These are phyloP conservation scores for Yamagishiella unicocca DNA, from an alignment of 139 green algal species.

Conservation along the genomic window DNA sequence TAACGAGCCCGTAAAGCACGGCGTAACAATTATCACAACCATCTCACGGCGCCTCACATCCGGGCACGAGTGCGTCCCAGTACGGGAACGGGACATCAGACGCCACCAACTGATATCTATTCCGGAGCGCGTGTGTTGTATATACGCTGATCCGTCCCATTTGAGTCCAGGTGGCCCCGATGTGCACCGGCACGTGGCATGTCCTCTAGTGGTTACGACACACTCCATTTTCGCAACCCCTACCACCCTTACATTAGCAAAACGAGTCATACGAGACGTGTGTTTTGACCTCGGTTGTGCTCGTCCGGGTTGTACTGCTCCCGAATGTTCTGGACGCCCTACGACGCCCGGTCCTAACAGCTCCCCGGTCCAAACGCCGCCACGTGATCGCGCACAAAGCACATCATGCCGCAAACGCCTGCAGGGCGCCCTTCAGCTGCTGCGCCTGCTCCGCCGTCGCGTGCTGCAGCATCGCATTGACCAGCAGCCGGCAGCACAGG, in stretches of 20 bases:
- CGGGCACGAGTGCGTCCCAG: too few relatives aligned
- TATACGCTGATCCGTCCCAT: too few relatives aligned
- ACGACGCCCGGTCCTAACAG: neutral
- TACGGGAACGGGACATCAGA: too few relatives aligned
- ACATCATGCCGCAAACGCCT: neutral
- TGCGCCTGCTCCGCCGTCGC: neutral
- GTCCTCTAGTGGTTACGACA: too few relatives aligned
- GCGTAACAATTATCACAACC: too few relatives aligned
- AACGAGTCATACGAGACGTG: neutral
- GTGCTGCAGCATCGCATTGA: slow-evolving; percentile 48
- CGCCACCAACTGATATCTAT: too few relatives aligned
- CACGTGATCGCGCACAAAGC: neutral
- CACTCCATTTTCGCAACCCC: neutral
- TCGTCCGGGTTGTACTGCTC: neutral
- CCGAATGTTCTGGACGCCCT: neutral
- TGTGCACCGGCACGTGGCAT: too few relatives aligned
- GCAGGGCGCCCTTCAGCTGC: slow-evolving; percentile 1
- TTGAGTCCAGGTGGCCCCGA: too few relatives aligned
- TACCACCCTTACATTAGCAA: neutral
- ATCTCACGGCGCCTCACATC: too few relatives aligned
- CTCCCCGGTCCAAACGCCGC: neutral
- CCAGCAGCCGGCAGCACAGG: slow-evolving; percentile 29
- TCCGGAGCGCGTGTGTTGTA: too few relatives aligned
- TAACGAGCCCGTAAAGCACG: too few relatives aligned
- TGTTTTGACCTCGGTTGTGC: neutral